Evolutionary conservation across 78 protist species (phyloP).

Genomic region (Creolimax fragrantissima): DNA sequence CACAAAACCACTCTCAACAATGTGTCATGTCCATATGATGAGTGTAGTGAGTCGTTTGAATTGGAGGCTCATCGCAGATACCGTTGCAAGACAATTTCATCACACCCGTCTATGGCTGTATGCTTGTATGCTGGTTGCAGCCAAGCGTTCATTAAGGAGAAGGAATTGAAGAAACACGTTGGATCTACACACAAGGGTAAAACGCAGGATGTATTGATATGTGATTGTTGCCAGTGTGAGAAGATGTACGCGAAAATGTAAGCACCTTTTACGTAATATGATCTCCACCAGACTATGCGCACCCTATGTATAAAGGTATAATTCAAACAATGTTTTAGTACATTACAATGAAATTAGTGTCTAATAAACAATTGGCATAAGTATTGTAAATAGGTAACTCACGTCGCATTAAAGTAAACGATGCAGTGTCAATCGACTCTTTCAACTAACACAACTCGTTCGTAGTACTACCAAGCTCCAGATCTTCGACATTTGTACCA

Average conservation of each 20-base stretch:
- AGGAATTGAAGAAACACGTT: background rate
- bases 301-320: no score
- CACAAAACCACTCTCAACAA: background rate
- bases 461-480: no score
- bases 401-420: no score
- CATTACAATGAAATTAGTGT: no score
- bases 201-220: background rate
- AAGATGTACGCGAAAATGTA: background rate
- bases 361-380: no score
- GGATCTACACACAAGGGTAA: background rate
- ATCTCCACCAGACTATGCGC: no score
- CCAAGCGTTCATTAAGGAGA: background rate
- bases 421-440: no score
- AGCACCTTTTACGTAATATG: no score
- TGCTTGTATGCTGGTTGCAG: background rate
- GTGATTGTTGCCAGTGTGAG: background rate
- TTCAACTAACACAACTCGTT: no score
- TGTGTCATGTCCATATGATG: background rate
- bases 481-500: no score
- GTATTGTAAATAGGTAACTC: no score
- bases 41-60: background rate
- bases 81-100: background rate
- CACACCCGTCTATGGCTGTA: background rate
- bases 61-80: background rate
- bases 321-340: no score